Evolutionary conservation across 1,284 basidiomycete genomes (phyloP).

Genomic region (Pascua guehoae): DNA sequence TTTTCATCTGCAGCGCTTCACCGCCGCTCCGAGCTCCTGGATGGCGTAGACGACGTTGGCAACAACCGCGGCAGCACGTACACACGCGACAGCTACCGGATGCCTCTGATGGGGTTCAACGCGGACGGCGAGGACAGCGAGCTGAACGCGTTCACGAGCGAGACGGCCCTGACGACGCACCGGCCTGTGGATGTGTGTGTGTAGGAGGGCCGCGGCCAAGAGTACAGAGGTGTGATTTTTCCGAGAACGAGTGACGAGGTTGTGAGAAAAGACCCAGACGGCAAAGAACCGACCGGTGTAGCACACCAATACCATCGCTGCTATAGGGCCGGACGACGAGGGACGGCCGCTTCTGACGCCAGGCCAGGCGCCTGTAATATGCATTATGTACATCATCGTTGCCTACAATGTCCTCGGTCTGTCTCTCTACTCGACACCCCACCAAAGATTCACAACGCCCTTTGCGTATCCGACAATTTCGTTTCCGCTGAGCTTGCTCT

Average conservation of each 20-base stretch:
- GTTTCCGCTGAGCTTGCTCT: conserved; percentile 82
- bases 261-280: no score
- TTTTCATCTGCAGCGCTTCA: not conserved
- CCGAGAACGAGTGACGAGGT: not conserved
- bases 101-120: conserved; percentile 8
- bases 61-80: conserved; percentile 8
- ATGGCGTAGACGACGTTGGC: not conserved
- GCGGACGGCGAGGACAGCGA: conserved; percentile 5
- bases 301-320: not conserved
- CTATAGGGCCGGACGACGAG: not conserved
- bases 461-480: conserved; percentile 85
- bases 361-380: conserved; percentile 5
- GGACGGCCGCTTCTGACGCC: not conserved
- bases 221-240: no score
- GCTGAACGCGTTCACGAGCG: not conserved
- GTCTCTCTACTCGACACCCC: conserved; percentile 51
- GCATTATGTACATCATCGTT: conserved; percentile 12
- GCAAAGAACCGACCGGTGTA: no score
- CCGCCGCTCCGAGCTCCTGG: conserved; percentile 2
- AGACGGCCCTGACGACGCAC: conserved; percentile 3
- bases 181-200: conserved; percentile 13
- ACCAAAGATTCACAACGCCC: conserved; percentile 78
- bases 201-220: not conserved
- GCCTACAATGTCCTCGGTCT: no score
- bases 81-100: conserved; percentile 16